phyloP scores from a whole-genome alignment of 352 stramenopile species.

The Pseudoperonospora humuli region DNA sequence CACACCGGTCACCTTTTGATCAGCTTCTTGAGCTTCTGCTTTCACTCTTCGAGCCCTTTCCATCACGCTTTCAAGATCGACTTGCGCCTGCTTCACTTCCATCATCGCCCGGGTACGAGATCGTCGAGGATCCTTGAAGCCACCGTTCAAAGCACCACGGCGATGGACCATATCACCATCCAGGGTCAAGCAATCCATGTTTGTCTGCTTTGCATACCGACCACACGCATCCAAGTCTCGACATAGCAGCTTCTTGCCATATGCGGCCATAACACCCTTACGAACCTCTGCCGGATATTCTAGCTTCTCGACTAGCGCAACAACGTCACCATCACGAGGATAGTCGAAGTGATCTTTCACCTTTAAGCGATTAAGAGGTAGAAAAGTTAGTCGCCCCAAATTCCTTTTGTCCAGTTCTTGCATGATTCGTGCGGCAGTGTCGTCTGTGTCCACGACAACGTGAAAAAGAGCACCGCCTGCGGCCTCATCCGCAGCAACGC shows the following conservation, averaged over 20 bases:
- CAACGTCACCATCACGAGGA: constrained; percentile 67
- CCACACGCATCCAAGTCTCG: constrained; percentile 87
- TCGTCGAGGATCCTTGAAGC: constrained; percentile 90
- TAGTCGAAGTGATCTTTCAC: constrained; percentile 77
- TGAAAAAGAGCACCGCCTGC: constrained; percentile 96
- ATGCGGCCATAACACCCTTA: constrained; percentile 92
- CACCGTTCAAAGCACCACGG: constrained; percentile 94
- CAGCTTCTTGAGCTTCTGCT: constrained; percentile 83
- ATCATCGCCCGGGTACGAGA: constrained; percentile 78
- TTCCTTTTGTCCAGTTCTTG: constrained; percentile 90
- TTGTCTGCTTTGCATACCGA: constrained; percentile 65
- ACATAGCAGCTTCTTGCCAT: constrained; percentile 96
- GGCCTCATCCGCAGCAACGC: constrained; percentile 92
- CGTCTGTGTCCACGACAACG: constrained; percentile 97
- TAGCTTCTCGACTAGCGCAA: constrained; percentile 83
- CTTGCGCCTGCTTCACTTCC: constrained; percentile 71
- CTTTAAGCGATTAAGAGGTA: constrained; percentile 91
- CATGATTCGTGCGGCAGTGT: constrained; percentile 93
- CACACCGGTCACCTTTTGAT: constrained; percentile 81
- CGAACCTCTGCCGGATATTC: constrained; percentile 81
- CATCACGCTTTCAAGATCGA: constrained; percentile 59
- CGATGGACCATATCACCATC: constrained; percentile 97
- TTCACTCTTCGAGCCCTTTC: constrained; percentile 79
- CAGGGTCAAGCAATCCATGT: constrained; percentile 98
- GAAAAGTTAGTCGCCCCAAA: constrained; percentile 94